phyloP scores from a whole-genome alignment of 345 rosid species.

The Dovyalis caffra region DNA sequence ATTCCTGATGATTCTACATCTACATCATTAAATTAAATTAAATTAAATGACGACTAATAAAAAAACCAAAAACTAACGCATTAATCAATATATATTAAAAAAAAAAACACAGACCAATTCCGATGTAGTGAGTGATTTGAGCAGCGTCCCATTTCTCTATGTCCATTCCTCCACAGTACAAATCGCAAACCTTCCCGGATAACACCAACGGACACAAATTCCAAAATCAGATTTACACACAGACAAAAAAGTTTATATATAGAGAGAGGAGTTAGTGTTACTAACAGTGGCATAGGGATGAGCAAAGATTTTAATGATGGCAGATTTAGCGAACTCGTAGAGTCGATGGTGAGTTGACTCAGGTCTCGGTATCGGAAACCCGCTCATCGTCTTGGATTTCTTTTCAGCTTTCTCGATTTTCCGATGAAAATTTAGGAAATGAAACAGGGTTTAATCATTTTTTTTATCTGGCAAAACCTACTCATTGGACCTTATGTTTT shows the following conservation, averaged over 20 bases:
- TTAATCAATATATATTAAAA: not conserved
- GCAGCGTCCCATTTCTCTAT: constrained; percentile 77
- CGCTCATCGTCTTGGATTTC: not conserved
- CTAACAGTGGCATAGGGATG: constrained; percentile 83
- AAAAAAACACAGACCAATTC: constrained; percentile 53
- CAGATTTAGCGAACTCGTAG: constrained; percentile 76
- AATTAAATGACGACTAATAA: too few relatives aligned
- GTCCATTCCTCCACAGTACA: constrained; percentile 79
- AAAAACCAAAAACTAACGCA: too few relatives aligned
- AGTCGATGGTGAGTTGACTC: constrained; percentile 82
- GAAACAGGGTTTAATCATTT: too few relatives aligned
- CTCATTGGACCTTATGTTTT: too few relatives aligned
- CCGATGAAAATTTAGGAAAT: too few relatives aligned
- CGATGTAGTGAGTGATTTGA: constrained; percentile 68
- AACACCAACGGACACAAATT: not conserved
- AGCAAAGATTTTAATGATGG: constrained; percentile 78
- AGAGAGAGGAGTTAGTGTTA: constrained; percentile 2
- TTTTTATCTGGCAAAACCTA: too few relatives aligned
- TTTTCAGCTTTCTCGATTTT: not conserved
- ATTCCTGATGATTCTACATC: constrained; percentile 65
- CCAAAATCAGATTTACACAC: too few relatives aligned
- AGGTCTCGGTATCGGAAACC: constrained; percentile 33
- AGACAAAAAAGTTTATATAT: too few relatives aligned
- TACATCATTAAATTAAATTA: constrained; percentile 18
- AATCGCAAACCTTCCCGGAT: constrained; percentile 65